Base-by-base conservation (phyloP, 306 rosid species). In the Ziziphus jujuba region DNA sequence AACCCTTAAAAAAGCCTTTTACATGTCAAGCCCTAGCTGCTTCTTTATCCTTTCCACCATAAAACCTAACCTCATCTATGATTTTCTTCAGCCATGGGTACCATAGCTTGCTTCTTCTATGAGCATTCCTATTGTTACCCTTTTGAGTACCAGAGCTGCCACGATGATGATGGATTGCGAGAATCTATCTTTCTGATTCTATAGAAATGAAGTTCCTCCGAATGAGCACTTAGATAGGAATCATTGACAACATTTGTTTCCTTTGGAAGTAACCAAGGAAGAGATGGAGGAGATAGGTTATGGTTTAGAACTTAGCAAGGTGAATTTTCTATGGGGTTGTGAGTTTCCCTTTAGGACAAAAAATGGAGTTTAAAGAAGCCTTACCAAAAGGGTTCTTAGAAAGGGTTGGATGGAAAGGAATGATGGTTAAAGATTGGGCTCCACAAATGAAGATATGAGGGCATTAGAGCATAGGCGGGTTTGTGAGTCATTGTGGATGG, bases 401-500 rank as follows among this genome's bases (percentile, higher is more conserved):
- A 19, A 78, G 82, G 64, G 43, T 72, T 5, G 25, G 65, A 72
- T 66, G 20, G 21, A 72, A 58, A 56, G 78, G 75, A 47, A 67
- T 72, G 63, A 49, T 78, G 9, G 59, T 72, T 7, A 74, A 78
- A 19, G 51, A 34, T 7, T 78, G 82, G 75, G 75, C 70, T 7
- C 69, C 77, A 2, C 81, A 77, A 15, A 20, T 36, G 5, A 22
- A 3, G 6, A 47, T 77, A 5, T 36, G 71, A 17, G 43, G n/a
- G 3, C 71, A 66, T 21, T n/a, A 6, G 0, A 71, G 65, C 17
- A 34, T 56, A 4, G 73, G 73, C 6, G 81, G 81, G 61, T 71
- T 77, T 34, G 61, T 69, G 66, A 75, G 71, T 45, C 78, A 72
- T 0, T 78, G 78, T 14, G 78, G 78, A 23, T 78, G 78, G 78